Evolutionary conservation across 2,329 filamentous ascomycete species (phyloP).

Genomic region (Didymella keratinophila): DNA sequence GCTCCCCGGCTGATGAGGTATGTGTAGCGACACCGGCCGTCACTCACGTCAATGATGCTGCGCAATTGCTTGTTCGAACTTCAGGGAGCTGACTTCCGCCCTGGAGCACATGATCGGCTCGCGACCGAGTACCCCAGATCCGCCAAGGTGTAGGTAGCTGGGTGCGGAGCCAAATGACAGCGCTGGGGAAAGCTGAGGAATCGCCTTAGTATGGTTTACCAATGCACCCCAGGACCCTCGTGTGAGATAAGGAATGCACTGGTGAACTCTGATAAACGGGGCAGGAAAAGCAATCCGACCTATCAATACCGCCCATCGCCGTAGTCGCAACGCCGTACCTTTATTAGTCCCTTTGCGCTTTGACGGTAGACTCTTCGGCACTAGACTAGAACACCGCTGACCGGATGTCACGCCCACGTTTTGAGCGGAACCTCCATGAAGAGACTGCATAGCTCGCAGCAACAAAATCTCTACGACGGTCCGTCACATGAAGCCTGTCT

Average conservation of each 20-base stretch:
- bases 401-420: neutral
- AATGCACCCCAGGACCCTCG: neutral
- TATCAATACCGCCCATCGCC: neutral
- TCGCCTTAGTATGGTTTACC: neutral
- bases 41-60: neutral
- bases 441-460: neutral
- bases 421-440: neutral
- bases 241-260: neutral
- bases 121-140: neutral
- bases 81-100: neutral
- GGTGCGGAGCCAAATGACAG: neutral
- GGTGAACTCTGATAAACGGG: neutral
- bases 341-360: neutral
- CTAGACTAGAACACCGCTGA: neutral
- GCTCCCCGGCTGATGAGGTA: conserved; percentile 1
- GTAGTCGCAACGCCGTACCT: neutral
- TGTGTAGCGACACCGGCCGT: neutral
- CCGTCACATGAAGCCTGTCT: neutral
- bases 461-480: neutral
- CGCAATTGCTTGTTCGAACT: neutral
- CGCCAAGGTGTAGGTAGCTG: neutral
- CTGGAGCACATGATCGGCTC: neutral
- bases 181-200: neutral
- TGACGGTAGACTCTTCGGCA: neutral
- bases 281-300: neutral